These are phyloP conservation scores for Colletotrichum navitas DNA, from an alignment of 2,329 filamentous ascomycete species.

Conservation along the genomic window DNA sequence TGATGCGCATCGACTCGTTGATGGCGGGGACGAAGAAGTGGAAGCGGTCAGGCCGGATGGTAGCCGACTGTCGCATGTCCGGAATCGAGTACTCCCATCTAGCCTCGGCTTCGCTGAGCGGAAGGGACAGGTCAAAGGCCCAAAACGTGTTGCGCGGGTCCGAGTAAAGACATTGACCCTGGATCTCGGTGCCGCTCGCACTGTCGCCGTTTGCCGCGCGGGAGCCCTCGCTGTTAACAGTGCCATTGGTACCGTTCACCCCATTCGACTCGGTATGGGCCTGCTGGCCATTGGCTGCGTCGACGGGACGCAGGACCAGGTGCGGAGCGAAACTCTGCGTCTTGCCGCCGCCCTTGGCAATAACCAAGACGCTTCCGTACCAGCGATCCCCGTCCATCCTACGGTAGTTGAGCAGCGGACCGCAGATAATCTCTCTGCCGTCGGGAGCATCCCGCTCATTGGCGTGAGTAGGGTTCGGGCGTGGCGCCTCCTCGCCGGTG, in stretches of 20 bases:
- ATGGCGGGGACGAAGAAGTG: conserved; percentile 87
- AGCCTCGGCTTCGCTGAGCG: conserved; percentile 77
- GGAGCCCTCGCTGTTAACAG: conserved; percentile 48
- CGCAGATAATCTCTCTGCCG: conserved; percentile 74
- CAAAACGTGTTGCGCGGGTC: conserved; percentile 85
- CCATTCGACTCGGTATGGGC: conserved; percentile 46
- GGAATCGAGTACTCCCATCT: conserved; percentile 84
- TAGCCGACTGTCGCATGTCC: conserved; percentile 71
- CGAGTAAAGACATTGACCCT: conserved; percentile 73
- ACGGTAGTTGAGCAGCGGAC: conserved; percentile 83
- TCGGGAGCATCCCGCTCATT: conserved; percentile 50
- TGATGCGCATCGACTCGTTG: conserved; percentile 93
- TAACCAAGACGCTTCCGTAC: conserved; percentile 88
- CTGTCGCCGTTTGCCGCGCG: conserved; percentile 46
- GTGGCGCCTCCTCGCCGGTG: conserved; percentile 46
- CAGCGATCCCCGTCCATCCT: conserved; percentile 78
- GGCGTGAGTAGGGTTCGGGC: conserved; percentile 33
- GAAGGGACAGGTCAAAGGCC: conserved; percentile 86
- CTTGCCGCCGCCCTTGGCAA: conserved; percentile 78
- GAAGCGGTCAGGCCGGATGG: conserved; percentile 69
- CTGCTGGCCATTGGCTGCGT: conserved; percentile 45
- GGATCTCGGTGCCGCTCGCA: conserved; percentile 52
- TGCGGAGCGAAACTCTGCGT: conserved; percentile 69
- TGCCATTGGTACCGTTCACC: conserved; percentile 47
- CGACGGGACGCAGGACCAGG: conserved; percentile 65